These are phyloP conservation scores for Daldinia childiae DNA, from an alignment of 495 filamentous ascomycete species.

Conservation along the genomic window DNA sequence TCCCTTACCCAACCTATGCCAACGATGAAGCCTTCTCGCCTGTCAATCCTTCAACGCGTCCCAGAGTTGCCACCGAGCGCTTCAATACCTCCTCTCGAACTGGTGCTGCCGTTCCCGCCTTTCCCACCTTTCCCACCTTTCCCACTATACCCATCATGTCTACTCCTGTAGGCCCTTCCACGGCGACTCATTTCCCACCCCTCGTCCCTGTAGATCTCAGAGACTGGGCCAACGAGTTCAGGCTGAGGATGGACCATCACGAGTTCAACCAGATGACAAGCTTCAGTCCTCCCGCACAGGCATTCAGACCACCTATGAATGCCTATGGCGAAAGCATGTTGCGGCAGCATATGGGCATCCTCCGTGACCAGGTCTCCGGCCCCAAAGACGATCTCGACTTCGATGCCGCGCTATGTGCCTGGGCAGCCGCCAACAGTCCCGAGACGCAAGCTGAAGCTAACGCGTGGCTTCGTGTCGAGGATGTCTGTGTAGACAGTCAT, in stretches of 20 bases:
- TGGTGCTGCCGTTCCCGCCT: neutral
- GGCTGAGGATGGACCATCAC: neutral
- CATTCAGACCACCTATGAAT: neutral
- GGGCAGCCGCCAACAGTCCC: slow-evolving; percentile 45
- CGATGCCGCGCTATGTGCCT: slow-evolving; percentile 35
- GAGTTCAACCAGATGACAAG: neutral
- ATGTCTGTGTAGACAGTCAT: neutral
- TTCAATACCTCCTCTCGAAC: too few species aligned
- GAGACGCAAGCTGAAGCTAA: neutral
- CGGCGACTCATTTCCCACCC: neutral
- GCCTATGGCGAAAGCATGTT: neutral
- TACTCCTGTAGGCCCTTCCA: neutral
- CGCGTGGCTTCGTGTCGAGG: neutral
- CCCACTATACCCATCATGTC: neutral
- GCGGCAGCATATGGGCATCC: neutral
- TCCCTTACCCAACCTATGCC: neutral
- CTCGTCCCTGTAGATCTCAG: neutral
- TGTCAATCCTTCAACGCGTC: neutral
- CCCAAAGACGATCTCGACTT: slow-evolving; percentile 34
- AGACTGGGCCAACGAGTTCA: neutral
- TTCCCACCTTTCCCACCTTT: neutral
- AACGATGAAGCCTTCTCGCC: neutral
- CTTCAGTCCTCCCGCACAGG: neutral
- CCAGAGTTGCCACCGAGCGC: neutral
- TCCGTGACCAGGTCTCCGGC: neutral